A percentile compares a stretch with the other conserved stretches of the same genome.
phyloP scores from a whole-genome alignment of 305 asterid genomes.

The Ajuga reptans region DNA sequence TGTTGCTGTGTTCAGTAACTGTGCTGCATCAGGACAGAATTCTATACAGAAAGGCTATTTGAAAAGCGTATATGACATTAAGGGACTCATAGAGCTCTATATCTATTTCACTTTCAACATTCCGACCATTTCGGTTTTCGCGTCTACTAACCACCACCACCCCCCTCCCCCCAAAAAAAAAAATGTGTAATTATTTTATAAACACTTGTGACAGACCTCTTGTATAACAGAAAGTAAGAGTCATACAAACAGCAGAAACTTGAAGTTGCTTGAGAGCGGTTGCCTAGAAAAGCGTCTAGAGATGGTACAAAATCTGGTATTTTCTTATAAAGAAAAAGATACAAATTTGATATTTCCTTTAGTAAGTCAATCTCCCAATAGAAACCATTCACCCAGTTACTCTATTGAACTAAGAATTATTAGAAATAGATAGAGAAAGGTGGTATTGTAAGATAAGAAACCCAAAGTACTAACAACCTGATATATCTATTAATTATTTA shows the following conservation, averaged over 20 bases:
- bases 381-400: background rate
- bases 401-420: background rate
- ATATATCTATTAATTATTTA: too few relatives aligned
- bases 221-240: background rate
- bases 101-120: constrained; percentile 1
- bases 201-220: too few relatives aligned
- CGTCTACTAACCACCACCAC: background rate
- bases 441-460: background rate
- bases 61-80: background rate
- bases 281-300: background rate
- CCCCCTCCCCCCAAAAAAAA: too few relatives aligned
- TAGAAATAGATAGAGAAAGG: background rate
- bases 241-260: constrained; percentile 5
- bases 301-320: background rate
- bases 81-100: background rate
- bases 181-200: too few relatives aligned
- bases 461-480: background rate
- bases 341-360: background rate
- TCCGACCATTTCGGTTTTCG: background rate
- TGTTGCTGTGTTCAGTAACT: background rate
- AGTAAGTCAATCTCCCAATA: constrained; percentile 2
- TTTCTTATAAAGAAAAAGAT: too few relatives aligned
- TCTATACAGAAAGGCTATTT: background rate
- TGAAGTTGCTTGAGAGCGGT: background rate
- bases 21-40: background rate